Evolutionary conservation across 257 asterid genomes (phyloP).

Genomic region (Linaria vulgaris): DNA sequence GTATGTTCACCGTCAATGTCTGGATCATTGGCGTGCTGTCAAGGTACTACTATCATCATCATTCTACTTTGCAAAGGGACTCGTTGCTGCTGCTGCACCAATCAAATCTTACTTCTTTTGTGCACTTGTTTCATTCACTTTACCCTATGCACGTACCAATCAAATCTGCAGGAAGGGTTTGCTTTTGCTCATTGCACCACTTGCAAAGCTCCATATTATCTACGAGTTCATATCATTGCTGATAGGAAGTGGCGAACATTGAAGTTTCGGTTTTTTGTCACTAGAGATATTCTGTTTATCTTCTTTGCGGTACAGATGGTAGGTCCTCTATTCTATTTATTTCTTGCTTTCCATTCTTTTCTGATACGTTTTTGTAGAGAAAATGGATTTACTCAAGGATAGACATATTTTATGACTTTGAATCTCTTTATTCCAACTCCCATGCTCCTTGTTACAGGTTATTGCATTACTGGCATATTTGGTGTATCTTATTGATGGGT

Average conservation of each 20-base stretch:
- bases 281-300: constrained; percentile 85
- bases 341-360: background rate
- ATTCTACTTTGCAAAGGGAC: too few relatives aligned
- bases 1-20: constrained; percentile 88
- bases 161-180: constrained; percentile 86
- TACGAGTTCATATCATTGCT: constrained; percentile 77
- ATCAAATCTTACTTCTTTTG: background rate
- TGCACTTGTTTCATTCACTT: too few relatives aligned
- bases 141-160: too few relatives aligned
- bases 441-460: constrained; percentile 52
- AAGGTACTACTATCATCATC: too few relatives aligned
- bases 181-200: constrained; percentile 97
- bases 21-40: constrained; percentile 97
- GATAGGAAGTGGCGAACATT: constrained; percentile 86
- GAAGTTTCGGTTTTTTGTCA: constrained; percentile 91
- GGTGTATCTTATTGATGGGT: constrained; percentile 64
- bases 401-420: background rate
- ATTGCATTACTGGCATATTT: constrained; percentile 63
- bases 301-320: constrained; percentile 86
- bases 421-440: constrained; percentile 17
- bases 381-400: background rate
- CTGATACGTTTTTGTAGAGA: constrained; percentile 2
- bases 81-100: constrained; percentile 18
- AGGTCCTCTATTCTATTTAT: constrained; percentile 33
- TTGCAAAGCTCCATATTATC: constrained; percentile 88